Percentiles rank a stretch among this genome's conserved stretches.
Conservation (phyloP, 1,284 basidiomycete species). For the Cryptococcus sp. region DNA sequence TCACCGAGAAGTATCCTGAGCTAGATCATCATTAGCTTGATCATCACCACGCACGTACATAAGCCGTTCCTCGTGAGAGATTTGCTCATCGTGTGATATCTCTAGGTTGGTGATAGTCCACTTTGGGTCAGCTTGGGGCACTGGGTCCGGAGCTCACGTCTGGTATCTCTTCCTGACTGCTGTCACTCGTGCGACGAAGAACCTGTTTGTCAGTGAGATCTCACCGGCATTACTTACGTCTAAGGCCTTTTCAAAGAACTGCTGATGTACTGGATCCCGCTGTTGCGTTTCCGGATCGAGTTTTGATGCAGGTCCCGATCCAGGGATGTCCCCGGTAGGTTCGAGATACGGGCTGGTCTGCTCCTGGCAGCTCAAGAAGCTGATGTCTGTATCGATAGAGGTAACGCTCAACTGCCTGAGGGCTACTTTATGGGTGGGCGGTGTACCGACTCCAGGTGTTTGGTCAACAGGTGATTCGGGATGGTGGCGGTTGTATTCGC, state of each 20-base stretch:
- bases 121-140: conserved; percentile 8
- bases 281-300: conserved; percentile 3
- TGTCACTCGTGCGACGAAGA: conserved; percentile 24
- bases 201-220: conserved; percentile 15
- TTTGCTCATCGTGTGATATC: conserved; percentile 24
- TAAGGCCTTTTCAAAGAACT: conserved; percentile 32
- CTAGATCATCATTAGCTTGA: conserved; percentile 2
- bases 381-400: too few relatives aligned
- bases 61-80: conserved; percentile 23
- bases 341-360: too few relatives aligned
- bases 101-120: conserved; percentile 42
- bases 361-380: too few relatives aligned
- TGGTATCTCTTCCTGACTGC: conserved; percentile 22
- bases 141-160: conserved; percentile 21
- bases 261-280: conserved; percentile 11
- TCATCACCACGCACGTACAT: conserved; percentile 15
- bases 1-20: conserved; percentile 29
- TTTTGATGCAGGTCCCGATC: neutral
- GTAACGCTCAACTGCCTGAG: too few relatives aligned
- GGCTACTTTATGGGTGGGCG: too few relatives aligned
- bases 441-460: too few relatives aligned
- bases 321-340: too few relatives aligned
- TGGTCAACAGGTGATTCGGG: conserved; percentile 7
- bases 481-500: conserved; percentile 15
- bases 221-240: conserved; percentile 20